Conservation (phyloP, 208 protist species). For the Leishmania braziliensis region DNA sequence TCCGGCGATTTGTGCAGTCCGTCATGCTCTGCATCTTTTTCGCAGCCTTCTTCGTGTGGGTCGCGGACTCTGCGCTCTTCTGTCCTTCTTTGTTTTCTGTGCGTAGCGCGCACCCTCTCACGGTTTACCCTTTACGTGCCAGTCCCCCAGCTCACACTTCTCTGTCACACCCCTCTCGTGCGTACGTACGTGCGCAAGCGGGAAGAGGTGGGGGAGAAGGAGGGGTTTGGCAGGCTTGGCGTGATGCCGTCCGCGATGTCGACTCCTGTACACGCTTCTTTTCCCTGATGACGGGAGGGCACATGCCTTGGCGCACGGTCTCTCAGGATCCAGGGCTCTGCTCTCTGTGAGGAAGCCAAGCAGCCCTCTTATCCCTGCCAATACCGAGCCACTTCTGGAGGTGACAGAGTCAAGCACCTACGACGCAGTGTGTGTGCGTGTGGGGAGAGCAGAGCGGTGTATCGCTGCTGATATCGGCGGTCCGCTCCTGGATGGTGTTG, state of each 20-base stretch:
- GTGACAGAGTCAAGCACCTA: background rate
- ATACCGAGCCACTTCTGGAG: background rate
- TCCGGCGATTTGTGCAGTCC: background rate
- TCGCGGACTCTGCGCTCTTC: background rate
- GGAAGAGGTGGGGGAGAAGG: background rate
- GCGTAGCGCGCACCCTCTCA: background rate
- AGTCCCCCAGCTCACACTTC: background rate
- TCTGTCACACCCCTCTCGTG: background rate
- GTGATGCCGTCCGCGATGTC: background rate
- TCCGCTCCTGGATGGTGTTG: background rate
- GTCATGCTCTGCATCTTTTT: background rate
- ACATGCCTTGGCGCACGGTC: background rate
- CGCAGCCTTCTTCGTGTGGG: background rate
- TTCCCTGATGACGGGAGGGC: background rate
- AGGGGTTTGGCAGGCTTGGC: background rate
- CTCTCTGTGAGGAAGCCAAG: background rate
- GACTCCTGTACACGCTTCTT: background rate
- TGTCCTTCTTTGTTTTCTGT: too few relatives aligned
- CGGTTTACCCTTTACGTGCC: background rate
- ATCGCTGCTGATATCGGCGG: constrained; percentile 2
- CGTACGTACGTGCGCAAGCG: background rate
- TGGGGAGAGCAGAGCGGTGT: background rate
- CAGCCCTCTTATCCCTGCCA: background rate
- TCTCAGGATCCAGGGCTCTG: background rate
- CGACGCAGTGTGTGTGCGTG: background rate